Base-by-base conservation (phyloP, 2,329 filamentous ascomycete genomes). In the Talaromyces piceae region DNA sequence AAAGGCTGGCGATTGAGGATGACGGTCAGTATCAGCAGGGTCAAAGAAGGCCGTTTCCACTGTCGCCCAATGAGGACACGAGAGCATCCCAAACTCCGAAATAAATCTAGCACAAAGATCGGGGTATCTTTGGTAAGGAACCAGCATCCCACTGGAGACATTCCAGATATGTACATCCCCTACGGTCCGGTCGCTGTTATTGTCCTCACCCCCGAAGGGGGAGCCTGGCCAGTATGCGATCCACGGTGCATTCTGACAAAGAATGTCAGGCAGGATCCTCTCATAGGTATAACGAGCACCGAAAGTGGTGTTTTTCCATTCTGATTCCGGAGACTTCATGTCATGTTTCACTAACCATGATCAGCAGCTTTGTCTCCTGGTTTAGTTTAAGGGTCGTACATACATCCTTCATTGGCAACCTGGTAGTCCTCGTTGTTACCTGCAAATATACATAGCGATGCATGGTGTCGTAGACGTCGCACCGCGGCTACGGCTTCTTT, bases 81-180 rank as follows among this genome's bases (percentile, higher is more conserved):
- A 87, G 67, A 91, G 81, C 87, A 94, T 91, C 51, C 88, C 88
- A 59, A 94, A 94, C 64, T 94, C 88, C 44, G 85, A 88, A 49
- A 91, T 88, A 69, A 94, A 94, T 0, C 88, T 81, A 6, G 88
- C 88, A 22, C 81, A 80, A 1, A 93, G 79, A 57, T 57, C 88
- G 5, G 28, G 18, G 16, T 33, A 91, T 61, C 90, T 82, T 61
- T 94, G 88, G 60, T 91, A 94, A 59, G 85, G 87, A 64, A 90
- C 85, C 63, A 93, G 20, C 28, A 28, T 46, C 26, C 44, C 44
- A 30, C 44, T 46, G n/a, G 39, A 30, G 30, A 28, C 70, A 59
- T 93, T 91, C 89, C 89, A 95, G 67, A 94, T 88, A 64, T 95
- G 89, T 59, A 93, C 82, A 62, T 95, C 89, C 50, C 89, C 89